Evolutionary conservation across 192 early-diverging fungal genomes (phyloP).

Genomic region (Diversispora epigaea): DNA sequence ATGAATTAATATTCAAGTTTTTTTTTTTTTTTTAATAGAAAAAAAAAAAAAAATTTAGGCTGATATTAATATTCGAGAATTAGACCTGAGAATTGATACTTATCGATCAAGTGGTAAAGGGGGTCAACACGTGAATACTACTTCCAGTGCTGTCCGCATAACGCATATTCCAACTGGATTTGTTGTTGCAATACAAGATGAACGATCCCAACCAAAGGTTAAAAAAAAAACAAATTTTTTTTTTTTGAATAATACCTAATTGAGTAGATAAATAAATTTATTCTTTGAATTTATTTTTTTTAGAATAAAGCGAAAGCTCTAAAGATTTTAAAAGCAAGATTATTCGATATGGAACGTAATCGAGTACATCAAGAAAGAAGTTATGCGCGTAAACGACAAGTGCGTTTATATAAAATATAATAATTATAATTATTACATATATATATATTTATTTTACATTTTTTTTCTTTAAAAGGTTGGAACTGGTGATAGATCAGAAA

Average conservation of each 20-base stretch:
- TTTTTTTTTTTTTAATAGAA: not conserved
- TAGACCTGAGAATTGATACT: slow-evolving; percentile 69
- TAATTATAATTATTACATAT: not conserved
- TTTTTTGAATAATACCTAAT: not conserved
- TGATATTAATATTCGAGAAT: slow-evolving; percentile 64
- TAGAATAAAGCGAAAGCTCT: slow-evolving; percentile 87
- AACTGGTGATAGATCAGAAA: slow-evolving; percentile 74
- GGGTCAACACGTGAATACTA: slow-evolving; percentile 95
- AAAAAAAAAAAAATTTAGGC: slow-evolving; percentile 38
- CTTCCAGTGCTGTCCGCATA: slow-evolving; percentile 90
- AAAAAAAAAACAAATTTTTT: not conserved
- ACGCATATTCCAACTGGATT: slow-evolving; percentile 93
- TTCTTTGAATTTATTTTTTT: not conserved
- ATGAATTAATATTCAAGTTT: not conserved
- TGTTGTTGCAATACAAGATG: slow-evolving; percentile 82
- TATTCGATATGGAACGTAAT: slow-evolving; percentile 71
- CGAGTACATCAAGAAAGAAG: slow-evolving; percentile 57
- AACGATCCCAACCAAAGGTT: slow-evolving; percentile 87
- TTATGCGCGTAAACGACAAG: slow-evolving; percentile 54
- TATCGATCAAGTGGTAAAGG: slow-evolving; percentile 79
- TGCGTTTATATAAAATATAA: slow-evolving; percentile 37
- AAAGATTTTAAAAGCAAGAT: slow-evolving; percentile 73
- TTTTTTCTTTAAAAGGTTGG: slow-evolving; percentile 42
- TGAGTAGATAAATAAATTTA: not conserved
- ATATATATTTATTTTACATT: not conserved